phyloP scores from a whole-genome alignment of 2,329 filamentous ascomycete species.

The Cercospora brassicicola region DNA sequence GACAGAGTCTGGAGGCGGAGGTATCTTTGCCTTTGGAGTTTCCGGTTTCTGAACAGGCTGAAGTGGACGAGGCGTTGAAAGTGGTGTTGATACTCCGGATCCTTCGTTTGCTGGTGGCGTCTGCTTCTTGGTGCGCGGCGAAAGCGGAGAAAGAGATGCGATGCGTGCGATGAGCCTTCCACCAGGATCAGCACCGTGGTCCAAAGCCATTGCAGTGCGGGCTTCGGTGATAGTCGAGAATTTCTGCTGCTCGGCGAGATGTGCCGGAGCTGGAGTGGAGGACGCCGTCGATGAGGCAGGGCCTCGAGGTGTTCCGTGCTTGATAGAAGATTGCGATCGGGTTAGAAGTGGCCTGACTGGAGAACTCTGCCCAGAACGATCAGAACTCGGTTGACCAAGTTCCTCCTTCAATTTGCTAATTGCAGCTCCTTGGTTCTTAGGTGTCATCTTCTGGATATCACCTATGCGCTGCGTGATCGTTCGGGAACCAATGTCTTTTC shows the following conservation, averaged over 20 bases:
- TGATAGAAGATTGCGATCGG: neutral
- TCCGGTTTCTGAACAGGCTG: neutral
- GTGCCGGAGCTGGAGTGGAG: neutral
- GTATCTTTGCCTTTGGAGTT: neutral
- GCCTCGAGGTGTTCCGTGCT: neutral
- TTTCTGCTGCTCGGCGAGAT: neutral
- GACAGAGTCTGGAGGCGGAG: neutral
- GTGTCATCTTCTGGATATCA: conserved; percentile 7
- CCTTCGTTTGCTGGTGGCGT: neutral
- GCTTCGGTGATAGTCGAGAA: neutral
- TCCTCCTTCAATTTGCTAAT: neutral
- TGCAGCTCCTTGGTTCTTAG: conserved; percentile 1
- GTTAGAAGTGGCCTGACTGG: neutral
- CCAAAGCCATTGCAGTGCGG: conserved; percentile 14
- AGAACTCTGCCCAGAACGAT: neutral
- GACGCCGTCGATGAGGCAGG: neutral
- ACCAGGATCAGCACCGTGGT: conserved; percentile 14
- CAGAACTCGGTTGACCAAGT: neutral
- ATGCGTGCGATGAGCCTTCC: conserved; percentile 17
- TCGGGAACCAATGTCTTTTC: neutral
- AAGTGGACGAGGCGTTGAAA: neutral
- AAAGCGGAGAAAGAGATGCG: conserved; percentile 4
- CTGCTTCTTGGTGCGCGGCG: conserved; percentile 2
- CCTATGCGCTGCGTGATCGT: conserved; percentile 11
- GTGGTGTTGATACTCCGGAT: neutral